Conservation (phyloP, 2,329 filamentous ascomycete species). For the Phialophora chinensis region DNA sequence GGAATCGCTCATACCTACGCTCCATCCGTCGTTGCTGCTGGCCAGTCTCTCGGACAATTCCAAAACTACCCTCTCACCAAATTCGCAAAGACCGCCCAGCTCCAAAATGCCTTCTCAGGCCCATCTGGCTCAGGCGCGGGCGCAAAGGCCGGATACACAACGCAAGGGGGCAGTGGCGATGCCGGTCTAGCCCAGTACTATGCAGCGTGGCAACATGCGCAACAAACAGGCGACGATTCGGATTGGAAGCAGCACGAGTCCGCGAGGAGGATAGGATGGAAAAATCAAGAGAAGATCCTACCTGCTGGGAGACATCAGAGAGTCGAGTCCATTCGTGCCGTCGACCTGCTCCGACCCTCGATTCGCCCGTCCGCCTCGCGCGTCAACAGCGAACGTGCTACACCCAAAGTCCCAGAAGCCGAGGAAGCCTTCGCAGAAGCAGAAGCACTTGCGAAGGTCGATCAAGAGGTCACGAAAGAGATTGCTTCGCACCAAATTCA, state of each 20-base stretch:
- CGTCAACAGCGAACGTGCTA: constrained; percentile 60
- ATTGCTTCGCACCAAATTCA: constrained; percentile 53
- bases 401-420: constrained; percentile 66
- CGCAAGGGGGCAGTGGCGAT: constrained; percentile 55
- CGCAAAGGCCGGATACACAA: constrained; percentile 63
- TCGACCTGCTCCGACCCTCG: constrained; percentile 36
- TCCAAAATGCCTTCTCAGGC: constrained; percentile 78
- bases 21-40: constrained; percentile 94
- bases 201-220: constrained; percentile 82
- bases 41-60: constrained; percentile 72
- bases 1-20: constrained; percentile 97
- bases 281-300: constrained; percentile 58
- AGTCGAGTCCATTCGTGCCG: constrained; percentile 37
- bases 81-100: constrained; percentile 64
- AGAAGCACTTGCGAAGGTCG: constrained; percentile 73
- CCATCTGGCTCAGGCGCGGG: constrained; percentile 58
- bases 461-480: constrained; percentile 82
- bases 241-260: constrained; percentile 95
- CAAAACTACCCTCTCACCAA: constrained; percentile 57
- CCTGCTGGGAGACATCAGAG: constrained; percentile 41
- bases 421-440: constrained; percentile 56
- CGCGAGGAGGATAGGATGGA: constrained; percentile 87
- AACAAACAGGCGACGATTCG: constrained; percentile 70
- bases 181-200: constrained; percentile 87
- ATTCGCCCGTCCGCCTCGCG: constrained; percentile 47